Conservation (phyloP, 2,329 filamentous ascomycete genomes). For the Fusarium drepaniforme region DNA sequence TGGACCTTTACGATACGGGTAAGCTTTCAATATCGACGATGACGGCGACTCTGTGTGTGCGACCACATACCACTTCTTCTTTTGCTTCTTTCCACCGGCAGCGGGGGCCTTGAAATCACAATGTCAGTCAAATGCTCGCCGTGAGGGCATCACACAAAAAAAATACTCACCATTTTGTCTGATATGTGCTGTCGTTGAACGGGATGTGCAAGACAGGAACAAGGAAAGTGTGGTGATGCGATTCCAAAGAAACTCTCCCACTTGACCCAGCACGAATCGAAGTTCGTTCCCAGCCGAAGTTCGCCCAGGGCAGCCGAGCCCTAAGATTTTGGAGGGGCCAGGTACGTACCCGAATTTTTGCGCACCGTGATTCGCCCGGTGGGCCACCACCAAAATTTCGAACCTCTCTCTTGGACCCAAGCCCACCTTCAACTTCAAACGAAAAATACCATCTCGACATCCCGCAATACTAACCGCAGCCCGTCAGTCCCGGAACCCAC, state of each 20-base stretch:
- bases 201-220: conserved; percentile 50
- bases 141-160: conserved; percentile 16
- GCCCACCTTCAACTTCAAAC: conserved; percentile 48
- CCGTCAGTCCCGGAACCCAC: conserved; percentile 52
- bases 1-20: conserved; percentile 49
- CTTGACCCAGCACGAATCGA: conserved; percentile 36
- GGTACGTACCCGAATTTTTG: conserved; percentile 46
- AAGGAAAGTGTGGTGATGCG: conserved; percentile 44
- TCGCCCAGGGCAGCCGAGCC: conserved; percentile 57
- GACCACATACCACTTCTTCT: conserved; percentile 60
- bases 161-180: conserved; percentile 58
- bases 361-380: conserved; percentile 51
- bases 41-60: conserved; percentile 24
- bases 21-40: conserved; percentile 24
- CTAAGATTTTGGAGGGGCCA: conserved; percentile 50
- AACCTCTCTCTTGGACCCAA: conserved; percentile 44
- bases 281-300: conserved; percentile 39
- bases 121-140: conserved; percentile 38
- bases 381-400: conserved; percentile 54
- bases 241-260: conserved; percentile 44
- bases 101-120: conserved; percentile 53
- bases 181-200: conserved; percentile 56
- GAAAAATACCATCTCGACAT: conserved; percentile 51
- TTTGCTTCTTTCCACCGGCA: conserved; percentile 64
- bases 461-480: conserved; percentile 54